Evolutionary conservation across 2,329 filamentous ascomycete genomes (phyloP), one percentile per base, ranked within the genome.

Genomic region (Aspergillus pseudoglaucus): DNA sequence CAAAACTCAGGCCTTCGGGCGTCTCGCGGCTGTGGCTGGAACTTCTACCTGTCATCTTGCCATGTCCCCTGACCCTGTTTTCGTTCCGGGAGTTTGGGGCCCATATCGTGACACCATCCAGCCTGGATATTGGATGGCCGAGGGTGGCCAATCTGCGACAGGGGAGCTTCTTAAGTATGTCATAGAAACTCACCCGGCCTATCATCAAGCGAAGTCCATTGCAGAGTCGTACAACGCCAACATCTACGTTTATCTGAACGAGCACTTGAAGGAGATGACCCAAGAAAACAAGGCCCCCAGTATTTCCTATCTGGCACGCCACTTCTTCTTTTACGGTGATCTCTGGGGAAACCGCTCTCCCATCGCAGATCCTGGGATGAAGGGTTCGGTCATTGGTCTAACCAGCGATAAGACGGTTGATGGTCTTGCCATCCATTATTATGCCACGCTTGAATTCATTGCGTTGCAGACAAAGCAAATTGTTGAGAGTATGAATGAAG

Each of bases 271-370:
- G 51, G 83, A 88, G 58, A 79, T 97, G 75, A 80, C 80, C 20
- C 79, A 84, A 59, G 83, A 83, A 60, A 70, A 74, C 20, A 74
- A 77, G 2, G 88, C 88, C 2, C 90, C 90, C 0, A 83, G 82
- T 45, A 80, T 97, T 53, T 85, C 88, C 15, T 94, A 90, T 68
- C 77, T 98, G 2, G 90, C 84, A 10, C 87, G 91, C 7, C 91
- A 98, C 70, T 87, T 95, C 74, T 98, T 98, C 81, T 94, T 98
- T 75, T 98, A 98, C 68, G 93, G 93, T 54, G 93, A 98, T 64
- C 78, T 97, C 3, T 97, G 94, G 79, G 93, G 93, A 52, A 98
- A 98, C 74, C 85, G 93, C 37, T 95, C 90, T 17, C 93, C 93
- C 1, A 81, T 98, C 49, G 91, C 93, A 3, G 90, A 98, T 63